Conservation (phyloP, 192 early-diverging fungal genomes). For the Coemansia sp. region DNA sequence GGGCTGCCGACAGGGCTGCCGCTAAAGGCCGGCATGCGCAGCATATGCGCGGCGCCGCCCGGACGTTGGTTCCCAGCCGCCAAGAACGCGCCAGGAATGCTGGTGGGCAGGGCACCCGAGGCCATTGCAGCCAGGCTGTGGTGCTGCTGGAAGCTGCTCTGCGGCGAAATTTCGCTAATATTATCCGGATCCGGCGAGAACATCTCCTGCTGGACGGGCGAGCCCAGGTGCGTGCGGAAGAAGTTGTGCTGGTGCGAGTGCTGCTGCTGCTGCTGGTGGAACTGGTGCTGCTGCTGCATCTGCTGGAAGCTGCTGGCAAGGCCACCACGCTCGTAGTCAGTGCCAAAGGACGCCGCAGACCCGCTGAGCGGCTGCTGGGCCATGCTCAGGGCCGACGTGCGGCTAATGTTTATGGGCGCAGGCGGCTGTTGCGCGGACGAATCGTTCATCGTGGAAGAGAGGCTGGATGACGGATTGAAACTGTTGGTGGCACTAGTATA, state of each 20-base stretch:
- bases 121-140: slow-evolving; percentile 48
- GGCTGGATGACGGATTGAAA: slow-evolving; percentile 24
- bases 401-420: slow-evolving; percentile 56
- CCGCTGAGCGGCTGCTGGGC: slow-evolving; percentile 35
- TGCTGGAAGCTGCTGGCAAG: slow-evolving; percentile 57
- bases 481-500: slow-evolving; percentile 11
- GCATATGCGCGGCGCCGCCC: slow-evolving; percentile 33
- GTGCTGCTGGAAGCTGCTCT: slow-evolving; percentile 37
- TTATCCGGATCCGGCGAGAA: slow-evolving; percentile 48
- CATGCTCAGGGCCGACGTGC: slow-evolving; percentile 18
- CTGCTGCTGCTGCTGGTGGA: slow-evolving; percentile 24
- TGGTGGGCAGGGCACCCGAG: slow-evolving; percentile 40
- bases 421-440: slow-evolving; percentile 20
- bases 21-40: slow-evolving; percentile 49
- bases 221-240: slow-evolving; percentile 52
- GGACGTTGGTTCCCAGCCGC: slow-evolving; percentile 28
- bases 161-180: slow-evolving; percentile 42
- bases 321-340: slow-evolving; percentile 53
- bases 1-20: slow-evolving; percentile 47
- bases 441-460: slow-evolving; percentile 40
- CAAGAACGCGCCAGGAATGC: slow-evolving; percentile 52
- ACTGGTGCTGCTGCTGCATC: slow-evolving; percentile 53
- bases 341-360: slow-evolving; percentile 48
- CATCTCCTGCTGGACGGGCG: slow-evolving; percentile 46
- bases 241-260: slow-evolving; percentile 40